These are phyloP conservation scores for barley (Hordeum vulgare) DNA, from an alignment of 176 grass and related monocot genomes.

Conservation along the genomic window MorexV3_pseudomolecules_assembly NC_058521.1:50523012-50523511, in stretches of 20 bases:
- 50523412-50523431: neutral
- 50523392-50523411: neutral
- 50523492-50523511: neutral
- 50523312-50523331: neutral
- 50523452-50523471: neutral
- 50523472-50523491: neutral
- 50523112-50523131: neutral
- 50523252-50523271: too few species aligned
- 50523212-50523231: neutral
- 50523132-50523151: neutral
- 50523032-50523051: constrained; percentile 12
- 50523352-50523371: neutral
- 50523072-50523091: constrained; percentile 25
- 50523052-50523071: neutral
- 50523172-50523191: constrained; percentile 4
- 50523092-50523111: neutral
- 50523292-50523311: neutral
- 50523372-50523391: neutral
- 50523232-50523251: neutral
- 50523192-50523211: neutral
- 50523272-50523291: neutral
- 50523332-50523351: too few species aligned
- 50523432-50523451: neutral
- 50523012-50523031: constrained; percentile 13
- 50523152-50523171: constrained; percentile 20